These are phyloP conservation scores for Calonectria pauciramosa DNA, from an alignment of 2,329 filamentous ascomycete genomes.

Conservation along the genomic window DNA sequence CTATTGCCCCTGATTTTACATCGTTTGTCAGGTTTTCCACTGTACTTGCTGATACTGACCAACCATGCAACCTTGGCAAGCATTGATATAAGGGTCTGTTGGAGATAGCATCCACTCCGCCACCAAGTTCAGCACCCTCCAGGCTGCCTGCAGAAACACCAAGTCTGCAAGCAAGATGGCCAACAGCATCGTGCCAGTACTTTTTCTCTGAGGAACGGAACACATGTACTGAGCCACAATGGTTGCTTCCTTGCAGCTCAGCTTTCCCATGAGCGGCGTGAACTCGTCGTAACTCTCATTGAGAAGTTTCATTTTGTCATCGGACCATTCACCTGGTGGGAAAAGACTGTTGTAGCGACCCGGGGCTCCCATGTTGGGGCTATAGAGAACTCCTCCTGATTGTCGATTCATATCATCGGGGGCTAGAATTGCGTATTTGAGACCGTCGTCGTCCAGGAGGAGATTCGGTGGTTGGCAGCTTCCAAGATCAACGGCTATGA, in stretches of 20 bases:
- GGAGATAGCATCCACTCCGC: slow-evolving; percentile 20
- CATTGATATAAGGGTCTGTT: background rate
- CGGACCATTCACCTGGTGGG: background rate
- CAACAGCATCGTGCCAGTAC: slow-evolving; percentile 23
- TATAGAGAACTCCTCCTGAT: background rate
- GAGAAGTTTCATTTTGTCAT: background rate
- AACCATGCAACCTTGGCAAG: slow-evolving; percentile 16
- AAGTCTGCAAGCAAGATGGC: slow-evolving; percentile 30
- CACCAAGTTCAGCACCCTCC: slow-evolving; percentile 24
- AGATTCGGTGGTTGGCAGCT: slow-evolving; percentile 16
- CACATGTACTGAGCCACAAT: slow-evolving; percentile 33
- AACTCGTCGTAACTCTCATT: slow-evolving; percentile 26
- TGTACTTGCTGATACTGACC: background rate
- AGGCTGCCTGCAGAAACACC: slow-evolving; percentile 33
- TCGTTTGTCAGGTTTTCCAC: background rate
- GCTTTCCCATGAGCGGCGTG: background rate
- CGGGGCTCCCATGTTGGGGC: background rate
- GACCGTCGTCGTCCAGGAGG: slow-evolving; percentile 2
- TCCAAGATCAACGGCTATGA: slow-evolving; percentile 26
- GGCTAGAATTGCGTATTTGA: slow-evolving; percentile 27
- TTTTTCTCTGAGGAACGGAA: slow-evolving; percentile 30
- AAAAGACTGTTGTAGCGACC: slow-evolving; percentile 19
- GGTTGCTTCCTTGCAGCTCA: background rate
- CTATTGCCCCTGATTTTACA: background rate
- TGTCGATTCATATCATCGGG: slow-evolving; percentile 27